Evolutionary conservation across 148 eudicot species (phyloP), one percentile per base, ranked within the genome.

Genomic region (Dysphania ambrosioides): DNA sequence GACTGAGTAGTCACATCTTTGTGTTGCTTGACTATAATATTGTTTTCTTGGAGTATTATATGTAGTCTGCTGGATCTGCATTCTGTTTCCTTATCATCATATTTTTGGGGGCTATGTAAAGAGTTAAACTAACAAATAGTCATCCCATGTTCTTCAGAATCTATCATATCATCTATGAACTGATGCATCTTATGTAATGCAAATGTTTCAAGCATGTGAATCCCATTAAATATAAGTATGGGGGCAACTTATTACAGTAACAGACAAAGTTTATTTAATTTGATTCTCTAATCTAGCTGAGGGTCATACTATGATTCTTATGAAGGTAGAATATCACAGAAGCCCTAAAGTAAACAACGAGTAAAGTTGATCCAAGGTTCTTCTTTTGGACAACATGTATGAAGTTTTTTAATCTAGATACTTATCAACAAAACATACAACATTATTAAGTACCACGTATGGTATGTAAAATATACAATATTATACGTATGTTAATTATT

Each of bases 81-180:
- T 24, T 64, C 38, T 30, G 35, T n/a, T 58, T 36, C 29, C 31
- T 49, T 31, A 27, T 55, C 36, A 59, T 24, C 8, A 32, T 35
- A 16, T 60, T 64, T 59, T 24, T 15, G 63, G 5, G 5, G 31
- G 10, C 38, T 19, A 64, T 42, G n/a, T n/a, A n/a, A 32, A 31
- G 59, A 66, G 3, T 12, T 66, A 13, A 1, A 47, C 23, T 2
- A n/a, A 41, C 1, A 4, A 55, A 0, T 19, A 21, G 32, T 49
- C 32, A 41, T 4, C 74, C 78, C 78, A 81, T 73, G 83, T 81
- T 77, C 49, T 38, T 77, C 74, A 66, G 65, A 72, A 77, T 68
- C 70, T 72, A 47, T 47, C 5, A 42, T 72, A 47, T 47, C 5
- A 42, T 42, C 47, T 42, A 55, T 3, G 29, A 67, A 57, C 56